Evolutionary conservation across 2,329 filamentous ascomycete species (phyloP), one percentile per base, ranked within the genome.

Genomic region (Epichloe glyceriae): DNA sequence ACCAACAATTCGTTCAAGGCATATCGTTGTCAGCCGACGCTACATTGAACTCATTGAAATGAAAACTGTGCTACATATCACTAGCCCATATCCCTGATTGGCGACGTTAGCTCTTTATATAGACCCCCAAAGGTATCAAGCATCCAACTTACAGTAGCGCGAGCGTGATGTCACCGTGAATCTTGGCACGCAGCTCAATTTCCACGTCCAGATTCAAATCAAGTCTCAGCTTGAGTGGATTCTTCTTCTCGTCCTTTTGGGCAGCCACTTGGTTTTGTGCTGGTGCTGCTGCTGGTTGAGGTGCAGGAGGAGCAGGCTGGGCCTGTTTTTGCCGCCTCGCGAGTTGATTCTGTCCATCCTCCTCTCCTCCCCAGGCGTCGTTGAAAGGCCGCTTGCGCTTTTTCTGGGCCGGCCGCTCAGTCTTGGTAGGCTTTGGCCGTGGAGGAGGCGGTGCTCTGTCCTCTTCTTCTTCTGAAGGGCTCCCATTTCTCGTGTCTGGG

Each of bases 201-300:
- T 90, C 85, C 48, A 90, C 76, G 60, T 90, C 86, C 49, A 90
- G 68, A 66, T 90, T 89, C 50, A 88, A 70, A 62, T 90, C 85
- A 34, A 88, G 67, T 38, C 35, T n/a, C 62, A 90, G 67, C 64
- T 82, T 82, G 62, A 88, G 66, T 22, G 83, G 82, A 58, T 86
- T 82, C 55, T 79, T 68, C 58, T 64, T 50, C n/a, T 54, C 56
- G 11, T 53, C 50, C 56, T 64, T 49, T 60, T 67, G 53, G 39
- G 49, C 61, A 57, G 59, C 59, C 45, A 57, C 53, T 50, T 62
- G 58, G 50, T 47, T 45, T 15, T 56, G 54, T 52, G 52, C 22
- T 30, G 47, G 20, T 46, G 46, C 37, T 49, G 53, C 12, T 61
- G 58, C 53, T 55, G 57, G 44, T 60, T 30, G 26, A 30, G 8